These are phyloP conservation scores for Pichia sp. DNA, from an alignment of 1,139 yeast genomes.

Conservation along the genomic window DNA sequence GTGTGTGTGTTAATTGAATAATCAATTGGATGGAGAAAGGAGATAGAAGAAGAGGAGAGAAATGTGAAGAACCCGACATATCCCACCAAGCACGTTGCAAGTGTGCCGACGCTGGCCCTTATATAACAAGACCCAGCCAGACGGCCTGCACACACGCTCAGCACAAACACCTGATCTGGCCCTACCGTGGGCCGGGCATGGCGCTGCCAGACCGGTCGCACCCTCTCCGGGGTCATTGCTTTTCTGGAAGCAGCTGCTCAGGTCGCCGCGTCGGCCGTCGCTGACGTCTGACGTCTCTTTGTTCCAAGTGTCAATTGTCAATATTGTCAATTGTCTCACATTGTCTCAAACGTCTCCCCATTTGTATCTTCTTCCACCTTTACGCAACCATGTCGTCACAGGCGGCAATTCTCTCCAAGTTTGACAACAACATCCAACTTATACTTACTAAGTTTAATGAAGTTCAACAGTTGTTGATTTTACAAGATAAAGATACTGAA, in stretches of 20 bases:
- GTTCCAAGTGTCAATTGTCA: too few relatives aligned
- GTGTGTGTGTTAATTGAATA: constrained; percentile 1
- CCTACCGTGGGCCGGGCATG: not conserved
- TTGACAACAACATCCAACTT: constrained; percentile 31
- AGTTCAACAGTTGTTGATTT: constrained; percentile 22
- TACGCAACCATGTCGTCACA: not conserved
- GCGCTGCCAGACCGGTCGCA: not conserved
- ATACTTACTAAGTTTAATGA: constrained; percentile 30
- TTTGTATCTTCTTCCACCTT: not conserved
- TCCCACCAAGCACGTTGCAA: not conserved
- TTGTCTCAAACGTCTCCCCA: not conserved
- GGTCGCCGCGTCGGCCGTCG: not conserved
- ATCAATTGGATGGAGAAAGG: not conserved
- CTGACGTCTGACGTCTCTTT: too few relatives aligned
- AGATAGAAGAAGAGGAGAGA: not conserved
- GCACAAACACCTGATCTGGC: not conserved
- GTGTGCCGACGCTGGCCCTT: not conserved
- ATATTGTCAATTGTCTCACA: too few relatives aligned
- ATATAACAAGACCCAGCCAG: not conserved
- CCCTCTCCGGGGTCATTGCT: not conserved
- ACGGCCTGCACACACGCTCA: not conserved
- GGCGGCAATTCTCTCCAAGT: constrained; percentile 26
- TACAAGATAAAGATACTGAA: constrained; percentile 43
- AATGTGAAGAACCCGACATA: not conserved
- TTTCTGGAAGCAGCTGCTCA: not conserved